These are phyloP conservation scores for Picocystis sp. DNA, from an alignment of 163 green algal genomes.

Conservation along the genomic window DNA sequence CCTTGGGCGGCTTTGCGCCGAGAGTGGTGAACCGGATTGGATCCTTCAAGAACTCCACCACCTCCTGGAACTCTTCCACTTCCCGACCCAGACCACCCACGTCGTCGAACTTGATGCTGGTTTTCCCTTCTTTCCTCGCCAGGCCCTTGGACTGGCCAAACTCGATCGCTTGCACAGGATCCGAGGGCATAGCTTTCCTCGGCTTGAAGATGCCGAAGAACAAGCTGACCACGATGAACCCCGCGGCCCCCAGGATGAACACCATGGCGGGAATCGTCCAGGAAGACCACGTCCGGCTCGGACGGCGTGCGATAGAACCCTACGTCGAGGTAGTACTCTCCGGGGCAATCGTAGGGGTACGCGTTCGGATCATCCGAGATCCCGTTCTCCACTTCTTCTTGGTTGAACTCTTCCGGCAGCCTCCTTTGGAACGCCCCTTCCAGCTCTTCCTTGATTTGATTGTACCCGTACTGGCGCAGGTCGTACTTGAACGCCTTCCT, in stretches of 20 bases:
- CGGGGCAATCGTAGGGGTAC: conserved; percentile 38
- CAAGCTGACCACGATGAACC: conserved; percentile 35
- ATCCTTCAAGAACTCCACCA: conserved; percentile 85
- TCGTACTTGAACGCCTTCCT: neutral
- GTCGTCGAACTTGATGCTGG: conserved; percentile 70
- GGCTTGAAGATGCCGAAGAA: conserved; percentile 23
- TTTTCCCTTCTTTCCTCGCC: conserved; percentile 68
- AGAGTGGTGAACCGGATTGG: conserved; percentile 52
- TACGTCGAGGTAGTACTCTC: conserved; percentile 40
- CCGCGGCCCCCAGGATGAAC: conserved; percentile 25
- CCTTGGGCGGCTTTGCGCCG: conserved; percentile 73
- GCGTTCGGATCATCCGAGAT: conserved; percentile 11
- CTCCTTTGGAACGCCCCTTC: conserved; percentile 7
- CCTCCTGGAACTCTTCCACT: conserved; percentile 60
- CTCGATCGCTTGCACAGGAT: conserved; percentile 54
- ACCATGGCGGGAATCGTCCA: conserved; percentile 16
- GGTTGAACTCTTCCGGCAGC: conserved; percentile 12
- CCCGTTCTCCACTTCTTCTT: conserved; percentile 4
- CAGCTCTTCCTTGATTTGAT: conserved; percentile 23
- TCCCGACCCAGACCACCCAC: conserved; percentile 76
- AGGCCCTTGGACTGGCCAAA: conserved; percentile 68
- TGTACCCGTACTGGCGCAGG: conserved; percentile 35
- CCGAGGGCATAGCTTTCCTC: conserved; percentile 33
- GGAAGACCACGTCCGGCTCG: conserved; percentile 20
- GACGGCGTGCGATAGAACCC: conserved; percentile 39